These are phyloP conservation scores for Trypanosoma brucei DNA, from an alignment of 208 protist species.

Conservation along the genomic window DNA sequence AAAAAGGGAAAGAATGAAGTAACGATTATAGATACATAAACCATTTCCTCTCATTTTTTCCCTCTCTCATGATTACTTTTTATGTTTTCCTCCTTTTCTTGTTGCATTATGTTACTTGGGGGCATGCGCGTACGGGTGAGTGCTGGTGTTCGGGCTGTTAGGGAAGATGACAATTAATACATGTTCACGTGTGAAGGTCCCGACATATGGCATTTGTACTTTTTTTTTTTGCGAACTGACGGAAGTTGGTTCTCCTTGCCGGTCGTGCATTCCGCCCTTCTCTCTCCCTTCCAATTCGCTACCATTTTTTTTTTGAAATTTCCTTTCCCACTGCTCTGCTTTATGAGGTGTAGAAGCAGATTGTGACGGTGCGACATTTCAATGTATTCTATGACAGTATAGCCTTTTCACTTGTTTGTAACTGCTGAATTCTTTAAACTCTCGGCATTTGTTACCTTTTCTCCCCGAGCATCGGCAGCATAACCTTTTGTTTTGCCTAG, in stretches of 20 bases:
- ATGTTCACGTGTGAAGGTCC: not conserved
- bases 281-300: not conserved
- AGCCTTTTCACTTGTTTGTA: too few relatives aligned
- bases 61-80: not conserved
- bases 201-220: constrained; percentile 1
- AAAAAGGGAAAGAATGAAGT: constrained; percentile 1
- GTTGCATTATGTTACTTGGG: not conserved
- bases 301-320: constrained; percentile 5
- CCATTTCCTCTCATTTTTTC: constrained; percentile 6
- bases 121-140: not conserved
- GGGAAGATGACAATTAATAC: not conserved
- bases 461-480: too few relatives aligned
- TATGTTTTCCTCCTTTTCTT: constrained; percentile 11
- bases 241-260: constrained; percentile 12
- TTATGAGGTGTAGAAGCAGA: not conserved
- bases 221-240: constrained; percentile 20
- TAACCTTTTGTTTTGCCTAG: too few relatives aligned
- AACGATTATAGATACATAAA: not conserved
- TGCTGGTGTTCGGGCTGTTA: not conserved
- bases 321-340: not conserved
- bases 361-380: not conserved
- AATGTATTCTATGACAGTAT: too few relatives aligned
- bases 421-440: too few relatives aligned
- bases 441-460: too few relatives aligned
- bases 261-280: not conserved